Conservation (phyloP, 768 basidiomycete genomes). For the Phanerodontia chrysosporium region DNA sequence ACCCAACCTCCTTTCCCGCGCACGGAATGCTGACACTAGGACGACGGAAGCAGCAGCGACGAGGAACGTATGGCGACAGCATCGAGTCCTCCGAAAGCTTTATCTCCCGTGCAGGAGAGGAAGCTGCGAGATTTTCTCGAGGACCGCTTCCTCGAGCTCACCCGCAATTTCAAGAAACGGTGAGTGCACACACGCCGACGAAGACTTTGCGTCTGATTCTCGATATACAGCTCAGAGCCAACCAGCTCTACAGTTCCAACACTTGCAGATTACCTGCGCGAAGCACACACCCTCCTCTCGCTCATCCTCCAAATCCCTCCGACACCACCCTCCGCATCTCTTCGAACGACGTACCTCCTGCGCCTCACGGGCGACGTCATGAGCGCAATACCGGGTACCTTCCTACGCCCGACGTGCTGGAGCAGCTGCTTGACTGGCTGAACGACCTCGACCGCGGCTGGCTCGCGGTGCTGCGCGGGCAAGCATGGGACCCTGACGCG, state of each 20-base stretch:
- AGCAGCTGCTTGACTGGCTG: conserved; percentile 58
- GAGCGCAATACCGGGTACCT: conserved; percentile 59
- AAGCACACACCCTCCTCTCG: conserved; percentile 50
- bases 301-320: conserved; percentile 75
- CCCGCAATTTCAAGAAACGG: conserved; percentile 75
- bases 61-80: neutral
- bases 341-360: conserved; percentile 66
- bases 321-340: conserved; percentile 60
- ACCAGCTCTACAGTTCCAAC: conserved; percentile 49
- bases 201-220: neutral
- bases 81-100: neutral
- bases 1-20: neutral
- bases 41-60: too few species aligned
- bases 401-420: conserved; percentile 40
- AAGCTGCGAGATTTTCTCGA: conserved; percentile 64
- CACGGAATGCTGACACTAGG: too few species aligned
- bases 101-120: conserved; percentile 49
- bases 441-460: conserved; percentile 75
- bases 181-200: conserved; percentile 27
- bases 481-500: conserved; percentile 60
- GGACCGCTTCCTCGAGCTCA: conserved; percentile 58
- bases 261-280: conserved; percentile 54
- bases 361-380: conserved; percentile 68
- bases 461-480: conserved; percentile 57
- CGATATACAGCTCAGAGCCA: conserved; percentile 36